Evolutionary conservation across 177 flowering plant genomes (phyloP).

Genomic region (Tripterygium wilfordii): DNA sequence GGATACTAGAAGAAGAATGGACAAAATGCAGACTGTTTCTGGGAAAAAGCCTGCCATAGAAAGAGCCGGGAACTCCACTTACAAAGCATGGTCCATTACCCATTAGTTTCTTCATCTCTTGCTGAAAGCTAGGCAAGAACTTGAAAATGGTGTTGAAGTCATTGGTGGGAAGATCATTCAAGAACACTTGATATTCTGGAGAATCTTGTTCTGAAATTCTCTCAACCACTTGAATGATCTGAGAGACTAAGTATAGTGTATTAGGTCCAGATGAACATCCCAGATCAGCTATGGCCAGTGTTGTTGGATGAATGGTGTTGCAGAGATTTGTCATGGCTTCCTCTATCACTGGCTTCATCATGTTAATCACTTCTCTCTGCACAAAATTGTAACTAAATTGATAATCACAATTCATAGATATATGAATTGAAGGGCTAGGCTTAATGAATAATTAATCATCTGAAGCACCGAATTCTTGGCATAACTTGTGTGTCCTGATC

Average conservation of each 20-base stretch:
- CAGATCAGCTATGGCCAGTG: slow-evolving; percentile 28
- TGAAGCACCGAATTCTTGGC: slow-evolving; percentile 17
- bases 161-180: slow-evolving; percentile 40
- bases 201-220: not conserved
- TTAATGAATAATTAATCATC: slow-evolving; percentile 1
- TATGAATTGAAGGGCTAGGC: too few relatives aligned
- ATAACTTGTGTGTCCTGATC: slow-evolving; percentile 12
- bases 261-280: slow-evolving; percentile 54
- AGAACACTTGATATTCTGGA: slow-evolving; percentile 23
- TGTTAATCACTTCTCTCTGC: slow-evolving; percentile 24
- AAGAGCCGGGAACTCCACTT: slow-evolving; percentile 28
- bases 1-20: slow-evolving; percentile 45
- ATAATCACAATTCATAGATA: not conserved
- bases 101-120: slow-evolving; percentile 11
- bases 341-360: slow-evolving; percentile 16
- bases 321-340: slow-evolving; percentile 17
- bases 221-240: slow-evolving; percentile 15
- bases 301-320: slow-evolving; percentile 4
- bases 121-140: slow-evolving; percentile 18
- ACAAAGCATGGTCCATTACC: slow-evolving; percentile 21
- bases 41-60: slow-evolving; percentile 42
- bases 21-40: slow-evolving; percentile 31
- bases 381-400: not conserved
- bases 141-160: slow-evolving; percentile 34
- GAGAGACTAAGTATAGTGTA: slow-evolving; percentile 10